These are phyloP conservation scores for Ascosphaera aggregata DNA, from an alignment of 2,329 filamentous ascomycete species.

Conservation along the genomic window DNA sequence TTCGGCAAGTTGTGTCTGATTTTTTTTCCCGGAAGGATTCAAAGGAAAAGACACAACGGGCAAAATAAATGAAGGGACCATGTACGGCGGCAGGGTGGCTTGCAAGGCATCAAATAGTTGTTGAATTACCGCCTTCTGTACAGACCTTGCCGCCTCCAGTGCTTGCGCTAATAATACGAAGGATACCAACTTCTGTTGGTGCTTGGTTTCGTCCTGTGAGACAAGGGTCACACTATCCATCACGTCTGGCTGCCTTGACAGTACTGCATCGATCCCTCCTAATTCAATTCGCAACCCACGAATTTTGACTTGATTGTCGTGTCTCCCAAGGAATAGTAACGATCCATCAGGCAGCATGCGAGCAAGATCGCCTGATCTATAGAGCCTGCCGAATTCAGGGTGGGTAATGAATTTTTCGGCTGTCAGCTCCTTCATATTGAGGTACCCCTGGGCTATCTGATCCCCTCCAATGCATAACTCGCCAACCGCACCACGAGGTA, in stretches of 20 bases:
- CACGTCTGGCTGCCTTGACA: conserved; percentile 31
- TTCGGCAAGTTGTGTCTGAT: conserved; percentile 30
- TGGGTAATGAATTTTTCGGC: conserved; percentile 45
- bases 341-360: conserved; percentile 46
- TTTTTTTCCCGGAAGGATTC: conserved; percentile 52
- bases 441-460: conserved; percentile 53
- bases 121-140: too few species aligned
- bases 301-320: conserved; percentile 85
- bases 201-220: conserved; percentile 18
- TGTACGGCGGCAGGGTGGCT: conserved; percentile 43
- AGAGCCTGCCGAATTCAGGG: conserved; percentile 45
- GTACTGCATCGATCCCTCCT: conserved; percentile 77
- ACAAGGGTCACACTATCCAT: conserved; percentile 55
- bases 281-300: conserved; percentile 91
- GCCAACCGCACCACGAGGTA: conserved; percentile 50
- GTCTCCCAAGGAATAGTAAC: conserved; percentile 56
- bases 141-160: too few species aligned
- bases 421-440: conserved; percentile 40
- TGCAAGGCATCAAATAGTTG: conserved; percentile 32
- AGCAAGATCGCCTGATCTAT: conserved; percentile 72
- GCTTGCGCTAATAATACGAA: too few species aligned
- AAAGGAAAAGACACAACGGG: conserved; percentile 46
- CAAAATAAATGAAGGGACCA: conserved; percentile 54
- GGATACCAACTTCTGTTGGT: conserved; percentile 33
- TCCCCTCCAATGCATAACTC: conserved; percentile 74